Percentiles rank a stretch among this genome's conserved stretches.
phyloP scores from a whole-genome alignment of 164 flowering plant genomes.

The Piper betle region DNA sequence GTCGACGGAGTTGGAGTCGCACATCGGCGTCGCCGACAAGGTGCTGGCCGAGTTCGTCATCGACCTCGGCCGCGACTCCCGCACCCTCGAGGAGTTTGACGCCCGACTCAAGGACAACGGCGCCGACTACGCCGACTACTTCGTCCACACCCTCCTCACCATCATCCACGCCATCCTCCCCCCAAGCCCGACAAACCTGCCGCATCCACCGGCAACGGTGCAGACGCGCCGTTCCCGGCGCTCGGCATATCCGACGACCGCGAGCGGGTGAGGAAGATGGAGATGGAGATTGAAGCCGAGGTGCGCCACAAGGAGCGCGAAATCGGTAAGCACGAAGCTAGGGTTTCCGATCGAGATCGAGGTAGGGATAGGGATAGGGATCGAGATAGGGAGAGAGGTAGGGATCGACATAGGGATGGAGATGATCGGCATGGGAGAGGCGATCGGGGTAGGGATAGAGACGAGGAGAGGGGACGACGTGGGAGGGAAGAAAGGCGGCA shows the following conservation, averaged over 20 bases:
- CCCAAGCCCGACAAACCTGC: slow-evolving; percentile 19
- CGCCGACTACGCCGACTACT: slow-evolving; percentile 86
- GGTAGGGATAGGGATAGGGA: slow-evolving; percentile 13
- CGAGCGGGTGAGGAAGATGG: slow-evolving; percentile 53
- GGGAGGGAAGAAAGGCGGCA: slow-evolving; percentile 11
- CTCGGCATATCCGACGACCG: slow-evolving; percentile 36
- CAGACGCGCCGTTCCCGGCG: slow-evolving; percentile 26
- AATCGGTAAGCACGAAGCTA: slow-evolving; percentile 12
- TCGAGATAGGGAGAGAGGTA: slow-evolving; percentile 12
- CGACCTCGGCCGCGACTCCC: slow-evolving; percentile 47
- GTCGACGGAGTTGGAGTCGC: slow-evolving; percentile 69
- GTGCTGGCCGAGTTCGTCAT: slow-evolving; percentile 79
- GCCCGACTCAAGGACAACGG: slow-evolving; percentile 57
- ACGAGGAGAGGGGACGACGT: slow-evolving; percentile 9
- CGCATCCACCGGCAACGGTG: slow-evolving; percentile 11
- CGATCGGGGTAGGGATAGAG: slow-evolving; percentile 13
- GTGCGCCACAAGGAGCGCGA: slow-evolving; percentile 12
- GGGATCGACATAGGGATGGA: slow-evolving; percentile 13
- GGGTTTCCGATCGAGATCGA: slow-evolving; percentile 8
- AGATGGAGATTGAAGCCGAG: slow-evolving; percentile 60
- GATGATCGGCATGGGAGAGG: no score
- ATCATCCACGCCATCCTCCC: slow-evolving; percentile 80
- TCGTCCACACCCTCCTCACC: slow-evolving; percentile 59
- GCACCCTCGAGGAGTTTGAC: slow-evolving; percentile 62
- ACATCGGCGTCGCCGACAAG: slow-evolving; percentile 63